Evolutionary conservation across 2,329 filamentous ascomycete genomes (phyloP), one percentile per base, ranked within the genome.

Genomic region (Juglanconis oblonga): DNA sequence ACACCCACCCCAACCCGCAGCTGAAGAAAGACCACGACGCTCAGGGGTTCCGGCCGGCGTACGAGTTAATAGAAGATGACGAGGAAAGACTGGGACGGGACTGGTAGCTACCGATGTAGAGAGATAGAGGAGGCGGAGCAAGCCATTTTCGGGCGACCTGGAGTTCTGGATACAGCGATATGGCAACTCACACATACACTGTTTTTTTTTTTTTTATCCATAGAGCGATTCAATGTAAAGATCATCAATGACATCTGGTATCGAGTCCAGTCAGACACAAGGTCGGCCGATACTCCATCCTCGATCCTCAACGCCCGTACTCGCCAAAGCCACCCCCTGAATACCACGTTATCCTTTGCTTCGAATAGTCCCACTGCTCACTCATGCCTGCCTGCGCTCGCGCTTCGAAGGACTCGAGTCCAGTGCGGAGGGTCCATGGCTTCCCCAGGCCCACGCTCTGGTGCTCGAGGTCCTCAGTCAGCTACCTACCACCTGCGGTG

Each of bases 1-100:
- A 99, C 75, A 99, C 95, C 2, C 84, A 90, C 65, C 93, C 92
- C 0, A 99, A 99, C 71, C 95, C 95, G 9, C 85, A 84, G 40
- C 75, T 96, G 67, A 82, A 79, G 64, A 67, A 65, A 55, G 72
- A 69, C 11, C 68, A 69, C 14, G 69, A 71, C 10, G 71, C 67
- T 31, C 72, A 69, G 2, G 72, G 66, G 5, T 94, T 89, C 70
- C 78, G 84, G 54, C 91, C 91, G 1, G 91, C 91, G 0, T 93
- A 92, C 71, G 88, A 91, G 71, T 75, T 95, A 66, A 79, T 83
- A 55, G 84, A 87, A 62, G 92, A 96, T 71, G 79, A 88, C 44
- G 89, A 91, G 69, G 92, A 96, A 77, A 83, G 92, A 57, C 74
- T 95, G 57, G 92, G 92, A 0, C 82, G 92, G 62, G 87, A 90